phyloP scores from a whole-genome alignment of 169 alveolate genomes.

The Eimeria brunetti region DNA sequence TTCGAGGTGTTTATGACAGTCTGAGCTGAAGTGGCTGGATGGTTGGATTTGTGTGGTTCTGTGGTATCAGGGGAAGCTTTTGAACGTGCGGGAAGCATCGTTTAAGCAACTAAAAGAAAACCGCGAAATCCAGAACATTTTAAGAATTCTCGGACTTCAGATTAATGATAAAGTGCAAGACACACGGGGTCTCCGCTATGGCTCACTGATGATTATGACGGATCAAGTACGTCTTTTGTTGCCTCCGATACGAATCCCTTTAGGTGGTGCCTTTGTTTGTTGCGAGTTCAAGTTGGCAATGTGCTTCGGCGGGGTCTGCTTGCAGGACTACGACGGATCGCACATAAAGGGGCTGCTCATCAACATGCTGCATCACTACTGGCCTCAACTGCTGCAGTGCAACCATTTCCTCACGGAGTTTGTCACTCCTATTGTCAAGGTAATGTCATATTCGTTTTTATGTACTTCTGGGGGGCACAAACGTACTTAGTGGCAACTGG shows the following conservation, averaged over 20 bases:
- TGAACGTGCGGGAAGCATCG: constrained; percentile 99
- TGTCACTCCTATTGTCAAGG: constrained; percentile 99
- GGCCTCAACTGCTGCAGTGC: constrained; percentile 98
- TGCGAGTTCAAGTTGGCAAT: neutral
- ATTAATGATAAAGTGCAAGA: constrained; percentile 86
- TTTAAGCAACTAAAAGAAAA: constrained; percentile 96
- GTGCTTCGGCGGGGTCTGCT: neutral
- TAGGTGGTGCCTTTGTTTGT: neutral
- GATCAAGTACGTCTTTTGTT: constrained; percentile 90
- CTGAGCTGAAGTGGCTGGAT: neutral
- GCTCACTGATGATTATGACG: constrained; percentile 99
- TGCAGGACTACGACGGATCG: constrained; percentile 99
- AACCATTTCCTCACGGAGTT: constrained; percentile 98
- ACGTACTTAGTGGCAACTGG: neutral
- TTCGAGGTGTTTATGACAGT: neutral
- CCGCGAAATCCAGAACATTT: constrained; percentile 97
- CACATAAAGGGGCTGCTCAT: constrained; percentile 99
- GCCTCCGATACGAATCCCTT: neutral
- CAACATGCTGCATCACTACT: constrained; percentile 97
- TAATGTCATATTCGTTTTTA: neutral
- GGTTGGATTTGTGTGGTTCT: neutral
- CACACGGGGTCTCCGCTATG: constrained; percentile 97
- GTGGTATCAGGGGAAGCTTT: constrained; percentile 96
- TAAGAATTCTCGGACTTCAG: constrained; percentile 97
- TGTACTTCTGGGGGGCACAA: neutral